Evolutionary conservation across 2,329 filamentous ascomycete genomes (phyloP), one percentile per base, ranked within the genome.

Genomic region (Aspergillus melleus): DNA sequence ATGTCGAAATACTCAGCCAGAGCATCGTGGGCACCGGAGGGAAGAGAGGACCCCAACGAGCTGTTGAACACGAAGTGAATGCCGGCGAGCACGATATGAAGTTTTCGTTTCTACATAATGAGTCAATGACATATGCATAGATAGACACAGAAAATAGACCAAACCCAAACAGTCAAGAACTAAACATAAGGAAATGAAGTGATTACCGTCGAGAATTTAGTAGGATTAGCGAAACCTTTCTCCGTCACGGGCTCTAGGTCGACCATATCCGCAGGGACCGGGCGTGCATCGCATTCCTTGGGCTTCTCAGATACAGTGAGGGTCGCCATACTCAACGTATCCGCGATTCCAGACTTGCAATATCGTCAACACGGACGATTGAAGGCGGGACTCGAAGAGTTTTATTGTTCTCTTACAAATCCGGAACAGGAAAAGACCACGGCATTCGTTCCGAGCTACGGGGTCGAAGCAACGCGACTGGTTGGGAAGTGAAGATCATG

Each of bases 1-100:
- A 66, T 58, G 32, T 60, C 22, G 36, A 65, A 66, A 39, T 61
- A 53, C 19, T 55, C 30, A 22, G 63, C 49, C 19, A 65, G 59
- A 26, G 55, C 56, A 61, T 65, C 57, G 14, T 61, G 54, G 2
- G 64, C 63, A 10, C 63, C 63, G 6, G 61, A 62, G n/a, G 65
- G 58, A 2, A 67, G 60, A 5, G 65, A 65, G 11, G 65, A 67
- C 6, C 63, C 65, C 29, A 67, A 53, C 3, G 63, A 57, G 54
- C 61, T 64, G 47, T 67, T 67, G 55, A 65, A 64, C 10, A 63
- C 58, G 39, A 64, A 64, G 12, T 57, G 58, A 8, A 63, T 57
- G 3, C 63, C 65, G 2, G 65, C 61, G 19, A 65, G 30, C 32
- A 61, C 59, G 22, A 61, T 64, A 62, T 39, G 64, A 53, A 57